Base-by-base conservation (phyloP, 2,329 filamentous ascomycete genomes). In the Pochonia chlamydosporia region DNA sequence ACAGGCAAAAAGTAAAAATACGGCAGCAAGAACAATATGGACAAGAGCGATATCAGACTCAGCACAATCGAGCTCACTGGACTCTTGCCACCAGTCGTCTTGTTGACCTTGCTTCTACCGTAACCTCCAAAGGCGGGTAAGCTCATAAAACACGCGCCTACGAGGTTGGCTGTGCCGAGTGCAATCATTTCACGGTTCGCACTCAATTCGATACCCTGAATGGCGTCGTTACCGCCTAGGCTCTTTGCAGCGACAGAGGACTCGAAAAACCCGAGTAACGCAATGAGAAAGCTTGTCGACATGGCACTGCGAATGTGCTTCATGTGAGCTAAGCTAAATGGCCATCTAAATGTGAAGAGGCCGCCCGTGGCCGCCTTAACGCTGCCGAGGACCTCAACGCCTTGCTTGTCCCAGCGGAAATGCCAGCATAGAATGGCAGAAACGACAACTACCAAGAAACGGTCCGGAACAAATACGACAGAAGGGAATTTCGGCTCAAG, bases 1-100 rank as follows among this genome's bases (percentile, higher is more conserved):
- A 93, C 89, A n/a, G 93, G 93, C 40, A 99, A 78, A 63, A 90
- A 97, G 70, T 95, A 95, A 58, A 99, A 92, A 63, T 90, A 95
- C 0, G 92, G 91, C 24, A 97, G 71, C 40, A 97, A 71, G 60
- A 89, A 93, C 35, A 89, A 62, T 40, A 95, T 85, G 59, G 85
- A 89, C 41, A 95, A 67, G 20, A 96, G 71, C 0, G 92, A 89
- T 57, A 97, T 87, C 36, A 91, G 54, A 51, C 87, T 90, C 47
- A 99, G 69, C 43, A 97, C 81, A 31, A 99, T 80, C 53, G 88
- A 95, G 67, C 87, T 93, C 87, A 97, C 95, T 0, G 92, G 92
- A 2, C 88, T 96, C 64, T 85, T 88, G 25, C 89, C 92, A 30
- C 93, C 93, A 1, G 93, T 97, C 43, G 87, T 87, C 54, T 85